These are phyloP conservation scores for Orbilia ellipsospora DNA, from an alignment of 2,329 filamentous ascomycete species.

Conservation along the genomic window DNA sequence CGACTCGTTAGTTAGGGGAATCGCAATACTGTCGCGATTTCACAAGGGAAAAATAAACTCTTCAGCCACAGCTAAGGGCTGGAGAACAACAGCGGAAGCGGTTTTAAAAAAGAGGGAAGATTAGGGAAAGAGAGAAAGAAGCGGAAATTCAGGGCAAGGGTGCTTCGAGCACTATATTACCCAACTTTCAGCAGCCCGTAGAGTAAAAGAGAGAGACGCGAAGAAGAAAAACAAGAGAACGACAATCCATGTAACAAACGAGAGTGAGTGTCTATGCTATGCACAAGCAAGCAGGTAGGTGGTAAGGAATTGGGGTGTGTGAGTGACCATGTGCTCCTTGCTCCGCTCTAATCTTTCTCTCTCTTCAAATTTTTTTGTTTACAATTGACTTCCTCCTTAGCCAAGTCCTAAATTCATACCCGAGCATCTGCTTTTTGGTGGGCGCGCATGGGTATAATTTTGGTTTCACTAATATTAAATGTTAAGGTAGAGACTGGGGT, in stretches of 20 bases:
- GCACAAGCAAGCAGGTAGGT: constrained; percentile 38
- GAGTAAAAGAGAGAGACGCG: constrained; percentile 35
- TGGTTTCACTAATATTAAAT: constrained; percentile 54
- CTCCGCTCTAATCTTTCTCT: constrained; percentile 7
- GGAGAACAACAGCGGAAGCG: constrained; percentile 8
- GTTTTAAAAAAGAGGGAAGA: constrained; percentile 33
- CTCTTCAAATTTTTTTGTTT: constrained; percentile 43
- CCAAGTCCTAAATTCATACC: neutral
- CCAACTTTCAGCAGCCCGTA: constrained; percentile 20
- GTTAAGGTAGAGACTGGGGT: constrained; percentile 24
- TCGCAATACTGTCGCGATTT: constrained; percentile 40
- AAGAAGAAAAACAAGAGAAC: constrained; percentile 26
- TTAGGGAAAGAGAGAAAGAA: constrained; percentile 32
- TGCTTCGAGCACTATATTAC: constrained; percentile 54
- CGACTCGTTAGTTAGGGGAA: constrained; percentile 21
- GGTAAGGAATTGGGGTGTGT: constrained; percentile 31
- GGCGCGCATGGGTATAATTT: constrained; percentile 27
- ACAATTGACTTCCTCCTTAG: constrained; percentile 33
- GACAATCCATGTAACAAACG: constrained; percentile 39
- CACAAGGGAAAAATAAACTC: constrained; percentile 24
- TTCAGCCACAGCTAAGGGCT: constrained; percentile 45
- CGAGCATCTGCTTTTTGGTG: constrained; percentile 1
- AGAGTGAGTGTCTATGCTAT: constrained; percentile 40
- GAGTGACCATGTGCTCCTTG: constrained; percentile 26
- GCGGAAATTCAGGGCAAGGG: constrained; percentile 30